These are phyloP conservation scores for Triadica sebifera DNA, from an alignment of 345 rosid species.

Conservation along the genomic window DNA sequence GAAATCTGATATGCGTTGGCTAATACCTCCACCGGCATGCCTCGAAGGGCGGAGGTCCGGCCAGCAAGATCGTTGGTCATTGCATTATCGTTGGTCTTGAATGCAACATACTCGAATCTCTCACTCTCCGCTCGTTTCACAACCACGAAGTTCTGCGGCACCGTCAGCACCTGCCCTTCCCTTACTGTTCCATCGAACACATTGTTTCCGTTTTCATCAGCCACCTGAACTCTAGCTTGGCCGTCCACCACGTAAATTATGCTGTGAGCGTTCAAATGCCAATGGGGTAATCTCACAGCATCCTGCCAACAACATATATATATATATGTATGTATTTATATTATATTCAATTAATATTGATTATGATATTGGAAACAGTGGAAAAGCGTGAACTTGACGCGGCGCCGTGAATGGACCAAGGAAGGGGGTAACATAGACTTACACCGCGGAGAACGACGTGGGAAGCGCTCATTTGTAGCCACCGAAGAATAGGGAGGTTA, in stretches of 20 bases:
- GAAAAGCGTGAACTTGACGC: background rate
- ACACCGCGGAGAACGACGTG: conserved; percentile 43
- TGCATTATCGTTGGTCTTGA: conserved; percentile 63
- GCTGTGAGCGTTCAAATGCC: conserved; percentile 58
- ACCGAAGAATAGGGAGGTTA: conserved; percentile 58
- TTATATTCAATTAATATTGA: too few relatives aligned
- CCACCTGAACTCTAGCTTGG: conserved; percentile 51
- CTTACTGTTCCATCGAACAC: conserved; percentile 53
- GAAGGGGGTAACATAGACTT: background rate
- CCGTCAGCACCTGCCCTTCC: conserved; percentile 55
- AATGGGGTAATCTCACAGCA: conserved; percentile 60
- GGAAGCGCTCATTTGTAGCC: conserved; percentile 57
- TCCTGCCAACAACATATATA: conserved; percentile 32
- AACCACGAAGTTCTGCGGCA: conserved; percentile 67
- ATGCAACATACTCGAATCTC: conserved; percentile 59
- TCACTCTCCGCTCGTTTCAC: conserved; percentile 45
- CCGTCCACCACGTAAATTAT: conserved; percentile 60
- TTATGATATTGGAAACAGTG: too few relatives aligned
- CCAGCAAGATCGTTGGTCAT: conserved; percentile 49
- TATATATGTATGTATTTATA: too few relatives aligned
- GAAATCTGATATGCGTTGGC: conserved; percentile 50
- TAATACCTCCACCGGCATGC: conserved; percentile 54
- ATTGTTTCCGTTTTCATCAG: conserved; percentile 45
- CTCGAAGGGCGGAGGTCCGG: conserved; percentile 45
- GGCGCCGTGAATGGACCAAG: conserved; percentile 26